Base-by-base conservation (phyloP, 768 basidiomycete species). In the Xerocomus brunneocitrinus region DNA sequence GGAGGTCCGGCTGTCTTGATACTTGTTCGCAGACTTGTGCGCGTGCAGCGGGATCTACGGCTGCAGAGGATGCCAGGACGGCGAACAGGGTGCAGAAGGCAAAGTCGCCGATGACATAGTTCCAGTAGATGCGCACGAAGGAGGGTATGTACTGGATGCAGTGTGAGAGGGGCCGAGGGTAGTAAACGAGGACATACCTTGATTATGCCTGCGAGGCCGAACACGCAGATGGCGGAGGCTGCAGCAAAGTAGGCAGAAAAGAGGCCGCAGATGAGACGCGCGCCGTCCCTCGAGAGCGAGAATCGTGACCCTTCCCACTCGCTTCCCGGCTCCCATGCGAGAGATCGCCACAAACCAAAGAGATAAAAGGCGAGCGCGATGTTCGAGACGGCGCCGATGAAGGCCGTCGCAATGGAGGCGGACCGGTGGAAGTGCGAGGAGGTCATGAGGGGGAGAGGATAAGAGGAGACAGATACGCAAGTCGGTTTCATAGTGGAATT, bases 31-130 rank as follows among this genome's bases (percentile, higher is more conserved):
- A 91, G 2, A 88, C 69, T 16, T 75, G 76, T 1, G 83, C 74
- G 31, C 85, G 80, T 30, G 81, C 73, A 14, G 78, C 72, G 39
- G 74, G 65, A 49, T 75, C 77, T 66, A 85, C 84, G 2, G 83
- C 77, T 8, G 76, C 77, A 63, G 85, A 86, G 7, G 80, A 79
- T 47, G 78, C 77, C 32, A 83, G 50, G 14, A 77, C 63, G 10
- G 85, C 79, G 39, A 79, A 77, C 50, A 87, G 72, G 6, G 82
- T 75, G 67, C 81, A 81, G 69, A 88, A 86, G 4, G 79, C 77
- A 63, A 91, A 83, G 70, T 91, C 88, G 48, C 85, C 89, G 57
- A 89, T 82, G 52, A 87, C 82, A 58, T 85, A 90, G 73, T 89
- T 88, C 56, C 89, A 83, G 72, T 89, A 91, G 60, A 91, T 83